Evolutionary conservation across 2,329 filamentous ascomycete genomes (phyloP).

Genomic region (Pochonia chlamydosporia): DNA sequence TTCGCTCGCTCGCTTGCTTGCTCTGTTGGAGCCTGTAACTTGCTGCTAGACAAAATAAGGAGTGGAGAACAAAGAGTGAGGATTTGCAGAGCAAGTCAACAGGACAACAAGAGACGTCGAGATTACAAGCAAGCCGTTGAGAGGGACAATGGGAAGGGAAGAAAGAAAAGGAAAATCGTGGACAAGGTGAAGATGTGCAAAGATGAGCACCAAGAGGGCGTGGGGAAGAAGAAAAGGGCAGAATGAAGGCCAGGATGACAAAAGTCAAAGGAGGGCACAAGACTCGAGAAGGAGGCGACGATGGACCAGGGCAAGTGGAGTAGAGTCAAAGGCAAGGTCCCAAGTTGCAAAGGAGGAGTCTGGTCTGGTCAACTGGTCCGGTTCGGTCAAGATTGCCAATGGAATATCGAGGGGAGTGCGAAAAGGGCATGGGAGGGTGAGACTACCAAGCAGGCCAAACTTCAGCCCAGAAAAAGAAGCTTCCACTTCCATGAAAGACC

Average conservation of each 20-base stretch:
- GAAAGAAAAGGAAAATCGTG: not conserved
- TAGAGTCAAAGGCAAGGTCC: not conserved
- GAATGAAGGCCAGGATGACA: too few species aligned
- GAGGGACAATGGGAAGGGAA: not conserved
- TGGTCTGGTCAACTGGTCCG: too few species aligned
- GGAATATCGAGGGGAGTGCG: too few species aligned
- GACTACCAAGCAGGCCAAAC: not conserved
- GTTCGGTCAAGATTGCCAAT: too few species aligned
- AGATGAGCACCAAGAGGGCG: too few species aligned
- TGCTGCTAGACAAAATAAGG: not conserved
- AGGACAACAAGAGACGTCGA: not conserved
- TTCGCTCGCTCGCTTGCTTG: too few species aligned
- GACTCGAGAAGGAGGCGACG: slow-evolving; percentile 1
- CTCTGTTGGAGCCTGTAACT: not conserved
- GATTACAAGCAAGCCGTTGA: not conserved
- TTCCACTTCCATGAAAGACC: too few species aligned
- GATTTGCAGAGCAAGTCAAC: not conserved
- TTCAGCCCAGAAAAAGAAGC: too few species aligned
- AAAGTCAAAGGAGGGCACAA: not conserved
- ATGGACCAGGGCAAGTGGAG: slow-evolving; percentile 1
- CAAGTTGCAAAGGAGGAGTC: too few species aligned
- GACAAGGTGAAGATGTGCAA: not conserved
- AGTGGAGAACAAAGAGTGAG: not conserved
- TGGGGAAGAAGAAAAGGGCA: not conserved
- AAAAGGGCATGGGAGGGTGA: not conserved